Evolutionary conservation across 768 basidiomycete genomes (phyloP), one percentile per base, ranked within the genome.

Genomic region (Lactarius vividus): DNA sequence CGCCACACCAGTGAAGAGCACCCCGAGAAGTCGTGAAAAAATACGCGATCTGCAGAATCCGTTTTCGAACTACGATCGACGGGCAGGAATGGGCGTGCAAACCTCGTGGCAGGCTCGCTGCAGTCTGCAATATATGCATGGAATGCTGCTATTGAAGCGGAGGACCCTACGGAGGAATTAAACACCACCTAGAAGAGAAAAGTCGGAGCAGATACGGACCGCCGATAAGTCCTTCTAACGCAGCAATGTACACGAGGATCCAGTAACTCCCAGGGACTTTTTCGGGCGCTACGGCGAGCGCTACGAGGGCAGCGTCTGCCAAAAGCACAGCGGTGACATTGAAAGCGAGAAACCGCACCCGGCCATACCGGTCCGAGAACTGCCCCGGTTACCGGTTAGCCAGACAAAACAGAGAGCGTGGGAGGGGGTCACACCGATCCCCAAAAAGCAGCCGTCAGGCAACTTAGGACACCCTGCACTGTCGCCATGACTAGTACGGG

Each of bases 361-460:
- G 85, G 13, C 94, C 94, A 73, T 83, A 76, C 18, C 89, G 82
- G 76, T 97, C 94, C 6, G 91, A 92, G 53, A 88, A 81, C 86
- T 92, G 46, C 0, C 8, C n/a, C 37, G 20, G 7, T 10, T n/a
- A 1, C n/a, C 15, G 2, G 31, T 57, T 53, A 58, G 58, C 61
- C 46, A 57, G 11, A n/a, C 53, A 52, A 10, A 8, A 52, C 15
- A 35, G 18, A 18, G 13, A 11, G 23, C 18, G n/a, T 23, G 4
- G n/a, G n/a, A 26, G 40, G 18, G 42, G 39, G 26, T 79, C 88
- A 74, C 75, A 90, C 89, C 61, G 88, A 82, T 62, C 90, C 89
- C 94, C 94, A 96, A 84, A 87, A 95, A 2, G 85, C 91, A 15
- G 88, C 87, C 3, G 92, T 94, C 39, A 95, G 72, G 67, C 91